Evolutionary conservation across 1,284 basidiomycete species (phyloP).

Genomic region (Pseudozyma sp.): DNA sequence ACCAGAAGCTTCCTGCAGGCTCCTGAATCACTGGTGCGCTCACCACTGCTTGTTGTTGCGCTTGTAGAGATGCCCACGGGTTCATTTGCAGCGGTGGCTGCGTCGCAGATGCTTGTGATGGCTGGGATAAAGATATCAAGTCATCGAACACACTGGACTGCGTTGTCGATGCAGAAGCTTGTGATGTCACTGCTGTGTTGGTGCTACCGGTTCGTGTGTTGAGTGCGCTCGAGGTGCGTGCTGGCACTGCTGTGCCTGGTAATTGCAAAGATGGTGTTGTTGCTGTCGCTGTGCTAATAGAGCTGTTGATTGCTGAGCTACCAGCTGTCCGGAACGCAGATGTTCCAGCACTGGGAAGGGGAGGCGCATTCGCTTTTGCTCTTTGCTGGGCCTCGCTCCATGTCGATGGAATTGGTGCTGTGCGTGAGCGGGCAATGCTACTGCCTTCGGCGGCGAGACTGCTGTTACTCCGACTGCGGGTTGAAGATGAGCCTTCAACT

Average conservation of each 20-base stretch:
- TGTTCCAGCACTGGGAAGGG: conserved; percentile 20
- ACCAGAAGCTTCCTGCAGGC: conserved; percentile 42
- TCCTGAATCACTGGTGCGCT: conserved; percentile 47
- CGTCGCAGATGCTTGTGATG: conserved; percentile 13
- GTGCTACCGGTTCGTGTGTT: conserved; percentile 17
- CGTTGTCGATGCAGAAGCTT: conserved; percentile 20
- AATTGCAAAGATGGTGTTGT: conserved; percentile 15
- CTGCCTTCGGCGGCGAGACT: conserved; percentile 11
- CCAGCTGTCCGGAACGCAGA: conserved; percentile 11
- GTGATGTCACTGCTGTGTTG: conserved; percentile 5
- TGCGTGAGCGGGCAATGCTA: conserved; percentile 50
- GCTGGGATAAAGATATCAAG: conserved; percentile 38
- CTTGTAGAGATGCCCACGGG: conserved; percentile 44
- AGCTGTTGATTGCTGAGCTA: neutral
- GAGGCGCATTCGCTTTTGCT: conserved; percentile 32
- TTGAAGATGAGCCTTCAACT: conserved; percentile 7
- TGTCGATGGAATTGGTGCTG: conserved; percentile 54
- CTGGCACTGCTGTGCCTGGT: conserved; percentile 19
- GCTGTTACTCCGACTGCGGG: neutral
- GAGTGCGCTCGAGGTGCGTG: conserved; percentile 40
- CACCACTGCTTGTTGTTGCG: conserved; percentile 41
- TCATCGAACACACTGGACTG: conserved; percentile 54
- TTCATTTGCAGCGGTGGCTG: conserved; percentile 55
- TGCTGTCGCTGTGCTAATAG: conserved; percentile 3
- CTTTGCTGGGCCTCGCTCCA: conserved; percentile 52